Evolutionary conservation across 345 rosid species (phyloP).

Genomic region (Zanthoxylum bungeanum): DNA sequence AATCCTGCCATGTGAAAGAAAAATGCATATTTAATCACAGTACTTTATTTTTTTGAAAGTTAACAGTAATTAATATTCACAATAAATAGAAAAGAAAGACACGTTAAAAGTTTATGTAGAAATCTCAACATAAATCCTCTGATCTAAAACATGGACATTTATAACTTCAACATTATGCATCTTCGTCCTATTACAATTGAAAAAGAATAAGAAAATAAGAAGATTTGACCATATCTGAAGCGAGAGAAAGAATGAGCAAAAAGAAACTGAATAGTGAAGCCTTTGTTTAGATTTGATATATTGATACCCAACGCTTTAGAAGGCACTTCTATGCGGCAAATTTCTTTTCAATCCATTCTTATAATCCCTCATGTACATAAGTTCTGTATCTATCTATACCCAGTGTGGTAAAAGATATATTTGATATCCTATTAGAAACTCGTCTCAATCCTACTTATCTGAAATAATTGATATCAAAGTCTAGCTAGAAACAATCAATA

Average conservation of each 20-base stretch:
- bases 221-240: not conserved
- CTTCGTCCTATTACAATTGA: not conserved
- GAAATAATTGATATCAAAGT: not conserved
- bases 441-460: not conserved
- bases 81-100: too few species aligned
- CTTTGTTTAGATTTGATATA: not conserved
- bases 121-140: not conserved
- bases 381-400: not conserved
- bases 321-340: not conserved
- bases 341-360: not conserved
- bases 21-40: not conserved
- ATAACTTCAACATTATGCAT: not conserved
- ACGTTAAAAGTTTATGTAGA: not conserved
- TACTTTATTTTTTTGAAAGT: too few species aligned
- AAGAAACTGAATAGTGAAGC: not conserved
- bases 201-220: not conserved
- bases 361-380: not conserved
- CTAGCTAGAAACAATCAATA: not conserved
- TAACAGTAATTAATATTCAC: too few species aligned
- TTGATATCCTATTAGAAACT: not conserved
- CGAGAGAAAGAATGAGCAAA: not conserved
- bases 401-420: not conserved
- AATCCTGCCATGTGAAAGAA: constrained; percentile 42
- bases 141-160: not conserved
- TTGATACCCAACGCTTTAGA: too few species aligned